Conservation (phyloP, 305 asterid genomes). For the Solanum chacoense region DNA sequence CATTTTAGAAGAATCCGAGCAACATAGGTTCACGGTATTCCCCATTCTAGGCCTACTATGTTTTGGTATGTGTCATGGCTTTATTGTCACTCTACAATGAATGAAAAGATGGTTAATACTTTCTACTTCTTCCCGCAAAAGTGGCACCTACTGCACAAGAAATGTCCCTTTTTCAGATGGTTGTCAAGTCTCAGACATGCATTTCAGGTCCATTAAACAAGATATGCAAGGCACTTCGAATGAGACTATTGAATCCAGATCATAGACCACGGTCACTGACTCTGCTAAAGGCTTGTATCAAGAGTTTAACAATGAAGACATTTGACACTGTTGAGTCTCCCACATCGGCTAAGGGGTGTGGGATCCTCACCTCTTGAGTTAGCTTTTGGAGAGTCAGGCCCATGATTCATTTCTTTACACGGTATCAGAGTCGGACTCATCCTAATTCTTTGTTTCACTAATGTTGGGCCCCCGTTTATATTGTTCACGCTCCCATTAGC, state of each 20-base stretch:
- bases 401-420: neutral
- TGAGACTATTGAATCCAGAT: neutral
- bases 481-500: neutral
- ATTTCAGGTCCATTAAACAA: neutral
- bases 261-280: neutral
- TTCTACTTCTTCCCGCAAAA: neutral
- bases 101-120: neutral
- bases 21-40: neutral
- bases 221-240: neutral
- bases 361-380: neutral
- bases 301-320: neutral
- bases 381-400: neutral
- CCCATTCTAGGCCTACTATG: neutral
- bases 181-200: neutral
- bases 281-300: neutral
- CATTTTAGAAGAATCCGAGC: neutral
- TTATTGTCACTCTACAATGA: neutral
- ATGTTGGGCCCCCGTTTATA: neutral
- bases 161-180: neutral
- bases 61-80: neutral
- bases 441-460: neutral
- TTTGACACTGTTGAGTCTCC: neutral
- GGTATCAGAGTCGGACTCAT: neutral
- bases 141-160: neutral
- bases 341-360: neutral